Evolutionary conservation across 2,329 filamentous ascomycete genomes (phyloP).

Genomic region (Fusarium haematococcum): DNA sequence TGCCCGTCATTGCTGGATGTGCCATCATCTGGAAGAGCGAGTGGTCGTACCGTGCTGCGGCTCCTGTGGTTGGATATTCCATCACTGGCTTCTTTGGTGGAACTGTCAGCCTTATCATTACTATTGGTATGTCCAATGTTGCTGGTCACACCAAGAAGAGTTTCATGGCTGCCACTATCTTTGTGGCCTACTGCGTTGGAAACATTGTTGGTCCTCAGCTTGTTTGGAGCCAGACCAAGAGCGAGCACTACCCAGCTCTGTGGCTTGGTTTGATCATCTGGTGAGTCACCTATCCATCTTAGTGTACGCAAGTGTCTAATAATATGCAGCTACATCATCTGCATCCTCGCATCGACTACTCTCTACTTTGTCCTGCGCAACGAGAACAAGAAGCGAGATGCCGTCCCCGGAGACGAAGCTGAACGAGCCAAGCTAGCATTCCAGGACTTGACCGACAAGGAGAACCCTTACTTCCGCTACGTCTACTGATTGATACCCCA

Average conservation of each 20-base stretch:
- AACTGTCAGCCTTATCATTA: slow-evolving; percentile 70
- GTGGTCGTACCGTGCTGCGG: slow-evolving; percentile 73
- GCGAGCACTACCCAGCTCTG: slow-evolving; percentile 75
- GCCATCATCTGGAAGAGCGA: slow-evolving; percentile 78
- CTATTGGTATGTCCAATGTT: slow-evolving; percentile 72
- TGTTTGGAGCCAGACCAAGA: slow-evolving; percentile 74
- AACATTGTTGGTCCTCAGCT: slow-evolving; percentile 83
- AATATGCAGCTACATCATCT: slow-evolving; percentile 71
- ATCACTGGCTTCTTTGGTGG: slow-evolving; percentile 80
- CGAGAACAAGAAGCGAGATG: slow-evolving; percentile 68
- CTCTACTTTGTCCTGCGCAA: slow-evolving; percentile 69
- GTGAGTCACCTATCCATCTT: slow-evolving; percentile 45
- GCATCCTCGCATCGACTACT: slow-evolving; percentile 66
- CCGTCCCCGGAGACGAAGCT: slow-evolving; percentile 63
- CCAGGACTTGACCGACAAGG: slow-evolving; percentile 74
- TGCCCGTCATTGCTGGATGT: slow-evolving; percentile 81
- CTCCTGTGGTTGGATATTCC: slow-evolving; percentile 77
- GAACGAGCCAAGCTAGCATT: slow-evolving; percentile 76
- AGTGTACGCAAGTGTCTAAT: not conserved
- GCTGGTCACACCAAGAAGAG: slow-evolving; percentile 84
- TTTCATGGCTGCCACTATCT: slow-evolving; percentile 79
- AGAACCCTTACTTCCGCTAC: slow-evolving; percentile 76
- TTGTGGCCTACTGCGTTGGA: slow-evolving; percentile 80
- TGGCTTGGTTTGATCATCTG: slow-evolving; percentile 77
- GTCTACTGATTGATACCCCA: slow-evolving; percentile 46